phyloP scores from a whole-genome alignment of 345 rosid species.

The Citrus medica region DNA sequence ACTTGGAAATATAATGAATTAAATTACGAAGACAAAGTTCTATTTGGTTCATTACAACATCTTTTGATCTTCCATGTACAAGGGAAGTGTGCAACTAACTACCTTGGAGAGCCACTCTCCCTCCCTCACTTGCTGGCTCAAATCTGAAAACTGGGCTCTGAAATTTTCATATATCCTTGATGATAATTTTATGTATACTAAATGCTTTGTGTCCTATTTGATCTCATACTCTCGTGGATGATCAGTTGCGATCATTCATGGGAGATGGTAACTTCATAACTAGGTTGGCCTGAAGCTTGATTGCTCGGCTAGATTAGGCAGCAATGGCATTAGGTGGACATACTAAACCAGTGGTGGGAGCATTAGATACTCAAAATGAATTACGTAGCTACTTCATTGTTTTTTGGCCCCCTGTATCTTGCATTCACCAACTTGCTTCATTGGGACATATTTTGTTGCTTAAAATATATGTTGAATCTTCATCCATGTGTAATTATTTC shows the following conservation, averaged over 20 bases:
- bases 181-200: not conserved
- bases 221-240: not conserved
- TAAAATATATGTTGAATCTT: not conserved
- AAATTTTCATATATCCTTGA: not conserved
- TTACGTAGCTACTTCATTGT: not conserved
- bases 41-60: not conserved
- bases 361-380: not conserved
- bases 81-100: not conserved
- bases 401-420: not conserved
- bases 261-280: not conserved
- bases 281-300: too few relatives aligned
- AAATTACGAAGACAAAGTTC: not conserved
- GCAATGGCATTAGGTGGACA: not conserved
- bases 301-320: not conserved
- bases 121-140: not conserved
- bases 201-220: not conserved
- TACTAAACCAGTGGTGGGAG: not conserved
- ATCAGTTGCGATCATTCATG: not conserved
- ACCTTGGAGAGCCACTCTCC: not conserved
- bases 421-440: not conserved
- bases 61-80: not conserved
- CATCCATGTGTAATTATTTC: not conserved
- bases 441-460: not conserved
- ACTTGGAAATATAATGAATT: not conserved
- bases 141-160: not conserved